A percentile compares a stretch with the other conserved stretches of the same genome.
These are phyloP conservation scores for Akanthomyces uredinophilus DNA, from an alignment of 2,329 filamentous ascomycete species.

Conservation along the genomic window DNA sequence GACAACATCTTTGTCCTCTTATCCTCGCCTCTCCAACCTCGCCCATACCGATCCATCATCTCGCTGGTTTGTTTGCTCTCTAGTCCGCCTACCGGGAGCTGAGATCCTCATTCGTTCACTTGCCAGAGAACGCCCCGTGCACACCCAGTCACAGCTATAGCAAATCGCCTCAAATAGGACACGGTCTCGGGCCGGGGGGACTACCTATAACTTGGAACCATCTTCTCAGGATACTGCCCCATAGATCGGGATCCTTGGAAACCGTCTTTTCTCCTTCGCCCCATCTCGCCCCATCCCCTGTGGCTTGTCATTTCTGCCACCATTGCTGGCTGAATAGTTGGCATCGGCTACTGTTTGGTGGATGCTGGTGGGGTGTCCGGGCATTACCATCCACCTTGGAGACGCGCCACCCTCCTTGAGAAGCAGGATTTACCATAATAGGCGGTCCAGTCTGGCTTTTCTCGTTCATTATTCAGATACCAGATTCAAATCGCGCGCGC, in stretches of 20 bases:
- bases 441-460: not conserved
- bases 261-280: not conserved
- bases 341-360: constrained; percentile 4
- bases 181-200: not conserved
- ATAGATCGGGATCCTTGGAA: constrained; percentile 2
- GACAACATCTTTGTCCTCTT: constrained; percentile 12
- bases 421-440: not conserved
- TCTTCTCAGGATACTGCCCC: constrained; percentile 1
- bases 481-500: not conserved
- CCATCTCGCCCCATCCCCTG: not conserved
- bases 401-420: constrained; percentile 4
- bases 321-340: not conserved
- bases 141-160: not conserved
- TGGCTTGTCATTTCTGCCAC: constrained; percentile 6
- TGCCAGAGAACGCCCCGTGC: not conserved
- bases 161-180: not conserved
- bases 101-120: not conserved
- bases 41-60: constrained; percentile 3
- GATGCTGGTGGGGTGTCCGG: constrained; percentile 8
- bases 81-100: not conserved
- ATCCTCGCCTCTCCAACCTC: not conserved
- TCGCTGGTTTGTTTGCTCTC: constrained; percentile 8
- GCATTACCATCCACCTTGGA: constrained; percentile 7
- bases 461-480: not conserved
- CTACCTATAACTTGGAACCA: not conserved